Percentiles rank a stretch among this genome's conserved stretches.
Conservation (phyloP, 2,329 filamentous ascomycete genomes). For the Ploettnerulaceae sp. region DNA sequence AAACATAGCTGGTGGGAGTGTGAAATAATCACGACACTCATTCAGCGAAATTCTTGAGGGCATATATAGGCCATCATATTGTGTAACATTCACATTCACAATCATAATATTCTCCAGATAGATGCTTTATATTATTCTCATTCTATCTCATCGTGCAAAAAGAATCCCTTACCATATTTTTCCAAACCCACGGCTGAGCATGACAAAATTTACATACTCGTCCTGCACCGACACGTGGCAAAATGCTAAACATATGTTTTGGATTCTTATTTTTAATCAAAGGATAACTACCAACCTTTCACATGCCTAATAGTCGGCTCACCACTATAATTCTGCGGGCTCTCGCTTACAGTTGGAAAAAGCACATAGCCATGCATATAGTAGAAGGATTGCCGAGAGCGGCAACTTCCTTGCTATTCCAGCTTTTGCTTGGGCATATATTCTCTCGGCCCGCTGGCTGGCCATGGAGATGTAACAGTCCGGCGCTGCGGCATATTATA, state of each 20-base stretch:
- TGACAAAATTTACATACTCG: background rate
- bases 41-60: background rate
- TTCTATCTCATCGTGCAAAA: background rate
- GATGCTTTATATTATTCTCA: background rate
- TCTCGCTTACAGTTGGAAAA: too few relatives aligned
- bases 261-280: background rate
- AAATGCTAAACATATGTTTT: background rate
- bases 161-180: background rate
- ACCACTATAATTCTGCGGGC: too few relatives aligned
- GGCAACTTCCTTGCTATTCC: conserved; percentile 15
- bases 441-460: conserved; percentile 14
- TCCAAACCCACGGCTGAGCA: background rate
- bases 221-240: background rate
- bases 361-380: too few relatives aligned
- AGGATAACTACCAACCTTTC: background rate
- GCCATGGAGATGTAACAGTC: conserved; percentile 14
- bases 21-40: too few relatives aligned
- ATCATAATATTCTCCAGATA: background rate
- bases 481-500: background rate
- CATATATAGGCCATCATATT: background rate
- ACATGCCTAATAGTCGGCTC: too few relatives aligned
- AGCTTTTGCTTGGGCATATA: conserved; percentile 14
- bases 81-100: background rate
- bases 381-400: background rate
- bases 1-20: too few relatives aligned